Evolutionary conservation across 495 filamentous ascomycete species (phyloP), one percentile per base, ranked within the genome.

Genomic region (Sabuloglossum arenarium): DNA sequence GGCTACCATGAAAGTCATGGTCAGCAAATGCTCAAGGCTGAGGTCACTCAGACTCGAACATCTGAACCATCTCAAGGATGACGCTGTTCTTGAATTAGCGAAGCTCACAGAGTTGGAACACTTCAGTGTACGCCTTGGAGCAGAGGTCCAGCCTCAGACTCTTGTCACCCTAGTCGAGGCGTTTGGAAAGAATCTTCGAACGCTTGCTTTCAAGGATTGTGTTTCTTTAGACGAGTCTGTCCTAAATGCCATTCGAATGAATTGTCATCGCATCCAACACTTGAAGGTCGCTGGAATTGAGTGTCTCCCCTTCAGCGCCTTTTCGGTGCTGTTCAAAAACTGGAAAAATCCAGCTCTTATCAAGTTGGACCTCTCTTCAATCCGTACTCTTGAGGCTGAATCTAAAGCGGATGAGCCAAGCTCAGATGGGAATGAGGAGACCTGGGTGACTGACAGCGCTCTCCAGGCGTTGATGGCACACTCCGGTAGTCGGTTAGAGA

Each of bases 381-480:
- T 79, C 56, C 80, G 87, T 30, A 77, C 87, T 60, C 62, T 88
- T 28, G 86, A 94, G 60, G 75, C 82, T 58, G 62, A 71, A 23
- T 86, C 83, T 61, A 74, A 79, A 1, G 69, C 80, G 58, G 79
- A 78, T 1, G 77, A 75, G 5, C 54, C 58, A 12, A 23, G 14
- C 12, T 25, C 24, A 9, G 55, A 56, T 9, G 61, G 64, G 32
- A 64, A 68, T 19, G 69, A 76, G 45, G 70, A 71, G 21, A 67
- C 85, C 30, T 87, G 87, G 19, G 76, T 94, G 55, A 84, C 79
- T 46, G 81, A 79, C 10, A 63, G 72, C 39, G 86, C 84, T 0
- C 89, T 96, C 66, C 61, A 72, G 49, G 82, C 86, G 1, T 66
- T 94, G 53, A 94, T 96, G 85, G 68, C 68, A n/a, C 88, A 94